These are phyloP conservation scores for Tuber borchii DNA, from an alignment of 495 filamentous ascomycete genomes.

Conservation along the genomic window DNA sequence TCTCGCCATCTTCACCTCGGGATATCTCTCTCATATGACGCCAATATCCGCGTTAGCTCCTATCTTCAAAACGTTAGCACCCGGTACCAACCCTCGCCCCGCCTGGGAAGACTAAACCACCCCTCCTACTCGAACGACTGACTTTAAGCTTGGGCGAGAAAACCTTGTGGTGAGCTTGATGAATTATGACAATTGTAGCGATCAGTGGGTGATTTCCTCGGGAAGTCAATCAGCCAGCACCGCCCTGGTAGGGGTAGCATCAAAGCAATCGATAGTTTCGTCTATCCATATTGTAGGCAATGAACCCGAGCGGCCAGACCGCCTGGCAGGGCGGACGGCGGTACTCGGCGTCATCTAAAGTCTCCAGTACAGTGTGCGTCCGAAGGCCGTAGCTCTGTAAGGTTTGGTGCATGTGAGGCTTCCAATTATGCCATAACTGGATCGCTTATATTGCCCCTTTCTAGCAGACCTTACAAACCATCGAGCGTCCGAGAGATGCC, in stretches of 20 bases:
- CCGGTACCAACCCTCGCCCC: background rate
- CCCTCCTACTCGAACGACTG: background rate
- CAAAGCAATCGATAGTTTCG: background rate
- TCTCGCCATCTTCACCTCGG: background rate
- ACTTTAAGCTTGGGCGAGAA: background rate
- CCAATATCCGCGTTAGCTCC: background rate
- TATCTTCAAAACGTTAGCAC: background rate
- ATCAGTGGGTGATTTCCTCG: background rate
- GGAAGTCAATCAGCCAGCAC: background rate
- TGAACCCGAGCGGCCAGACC: background rate
- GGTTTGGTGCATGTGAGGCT: background rate
- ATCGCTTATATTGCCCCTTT: background rate
- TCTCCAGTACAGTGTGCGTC: background rate
- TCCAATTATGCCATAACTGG: background rate
- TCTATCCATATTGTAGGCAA: background rate
- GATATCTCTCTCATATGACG: background rate
- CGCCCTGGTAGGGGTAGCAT: background rate
- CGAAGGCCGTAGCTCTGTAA: background rate
- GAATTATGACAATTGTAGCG: background rate
- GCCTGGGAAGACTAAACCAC: background rate
- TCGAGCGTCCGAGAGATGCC: background rate
- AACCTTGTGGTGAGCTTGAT: background rate
- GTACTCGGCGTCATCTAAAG: background rate
- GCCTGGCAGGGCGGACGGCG: background rate
- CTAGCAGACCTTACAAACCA: background rate